Evolutionary conservation across 1,284 basidiomycete species (phyloP), one percentile per base, ranked within the genome.

Genomic region (Porphyrellus sp.): DNA sequence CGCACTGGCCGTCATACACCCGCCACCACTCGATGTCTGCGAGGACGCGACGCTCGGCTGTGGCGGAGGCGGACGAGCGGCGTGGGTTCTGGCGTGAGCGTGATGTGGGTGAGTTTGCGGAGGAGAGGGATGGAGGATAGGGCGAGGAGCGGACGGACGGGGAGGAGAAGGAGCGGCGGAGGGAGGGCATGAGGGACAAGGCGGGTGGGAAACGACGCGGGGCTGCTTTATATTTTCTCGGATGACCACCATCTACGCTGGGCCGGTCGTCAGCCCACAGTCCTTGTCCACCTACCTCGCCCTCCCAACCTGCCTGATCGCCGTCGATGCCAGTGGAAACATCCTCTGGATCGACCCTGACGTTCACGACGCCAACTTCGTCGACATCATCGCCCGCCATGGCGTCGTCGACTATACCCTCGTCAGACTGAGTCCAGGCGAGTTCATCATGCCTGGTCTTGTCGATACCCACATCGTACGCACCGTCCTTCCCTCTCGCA

Each of bases 361-460:
- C 58, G 79, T 88, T 16, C 67, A 70, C 33, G 63, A 72, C 7
- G 67, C 75, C 46, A 59, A 63, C 27, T 56, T 83, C n/a, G 74
- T 75, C 58, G 67, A 77, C 20, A 68, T 68, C 8, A 65, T 87
- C 25, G 71, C 73, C 2, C 67, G 68, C 43, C 77, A 77, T 75
- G 77, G 35, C 61, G 2, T 52, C 2, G 21, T 49, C 8, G 8
- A 13, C 34, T 55, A 60, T 38, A 47, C 56, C 30, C 38, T 68
- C 41, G 40, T 70, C 3, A 65, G 68, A 46, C 72, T 94, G 20
- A 75, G 75, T 41, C 65, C 75, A 2, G 90, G 89, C 11, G 83
- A 93, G 62, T 94, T 95, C 68, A 66, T 97, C 49, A 82, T 91
- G 62, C 93, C 94, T 4, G 93, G 93, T 15, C 85, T 95, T 65